Percentiles rank a stretch among this genome's conserved stretches.
Conservation (phyloP, 1,139 yeast genomes). For the Hansenula sp. region DNA sequence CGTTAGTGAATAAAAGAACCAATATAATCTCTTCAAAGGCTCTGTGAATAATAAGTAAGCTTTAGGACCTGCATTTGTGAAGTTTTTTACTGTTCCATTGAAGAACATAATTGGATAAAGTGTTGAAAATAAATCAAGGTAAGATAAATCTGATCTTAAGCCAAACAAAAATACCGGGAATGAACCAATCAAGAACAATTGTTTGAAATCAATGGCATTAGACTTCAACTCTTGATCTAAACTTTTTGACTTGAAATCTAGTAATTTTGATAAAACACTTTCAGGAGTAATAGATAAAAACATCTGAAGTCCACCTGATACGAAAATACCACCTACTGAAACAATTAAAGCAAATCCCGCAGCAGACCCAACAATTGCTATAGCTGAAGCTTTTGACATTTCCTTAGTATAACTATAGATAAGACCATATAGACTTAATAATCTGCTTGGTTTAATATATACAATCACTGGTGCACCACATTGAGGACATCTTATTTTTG, state of each 20-base stretch:
- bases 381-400: constrained; percentile 16
- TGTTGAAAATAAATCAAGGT: constrained; percentile 1
- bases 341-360: constrained; percentile 23
- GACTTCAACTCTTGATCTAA: constrained; percentile 25
- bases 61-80: constrained; percentile 11
- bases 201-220: constrained; percentile 22
- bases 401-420: constrained; percentile 17
- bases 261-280: constrained; percentile 27
- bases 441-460: constrained; percentile 20
- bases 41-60: constrained; percentile 10
- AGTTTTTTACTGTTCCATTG: constrained; percentile 1
- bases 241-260: constrained; percentile 29
- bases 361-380: constrained; percentile 23
- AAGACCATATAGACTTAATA: constrained; percentile 22
- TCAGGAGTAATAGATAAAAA: constrained; percentile 23
- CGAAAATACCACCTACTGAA: constrained; percentile 22
- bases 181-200: constrained; percentile 21
- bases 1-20: constrained; percentile 27
- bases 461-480: constrained; percentile 34
- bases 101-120: constrained; percentile 13
- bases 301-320: constrained; percentile 28
- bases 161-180: constrained; percentile 24
- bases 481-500: constrained; percentile 36
- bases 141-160: constrained; percentile 5
- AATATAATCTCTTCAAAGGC: constrained; percentile 37